These are phyloP conservation scores for Xylaria sp. DNA, from an alignment of 2,329 filamentous ascomycete species.

Conservation along the genomic window DNA sequence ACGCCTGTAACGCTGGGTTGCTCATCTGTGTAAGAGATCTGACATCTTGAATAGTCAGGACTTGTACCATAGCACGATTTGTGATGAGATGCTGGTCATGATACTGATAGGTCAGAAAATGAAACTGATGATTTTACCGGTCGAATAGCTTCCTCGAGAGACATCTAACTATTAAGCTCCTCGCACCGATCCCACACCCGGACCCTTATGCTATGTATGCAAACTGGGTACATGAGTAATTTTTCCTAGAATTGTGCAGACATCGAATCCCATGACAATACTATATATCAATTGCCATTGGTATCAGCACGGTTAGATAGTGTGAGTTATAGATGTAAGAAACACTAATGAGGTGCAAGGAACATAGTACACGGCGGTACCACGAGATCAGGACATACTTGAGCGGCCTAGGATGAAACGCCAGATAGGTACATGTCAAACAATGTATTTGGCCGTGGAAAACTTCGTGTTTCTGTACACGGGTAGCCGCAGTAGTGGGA, in stretches of 20 bases:
- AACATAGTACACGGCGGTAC: constrained; percentile 8
- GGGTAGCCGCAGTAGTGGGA: constrained; percentile 40
- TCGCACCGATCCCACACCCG: neutral
- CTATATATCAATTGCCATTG: neutral
- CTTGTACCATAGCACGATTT: neutral
- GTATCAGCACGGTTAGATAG: neutral
- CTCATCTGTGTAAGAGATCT: neutral
- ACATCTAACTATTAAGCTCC: neutral
- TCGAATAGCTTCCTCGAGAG: neutral
- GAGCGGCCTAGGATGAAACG: constrained; percentile 26
- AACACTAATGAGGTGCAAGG: constrained; percentile 3
- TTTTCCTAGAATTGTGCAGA: neutral
- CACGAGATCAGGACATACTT: constrained; percentile 14
- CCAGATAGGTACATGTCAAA: constrained; percentile 39
- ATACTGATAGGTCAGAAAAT: neutral
- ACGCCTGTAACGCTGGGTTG: constrained; percentile 16
- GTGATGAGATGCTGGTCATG: neutral
- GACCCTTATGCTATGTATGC: neutral
- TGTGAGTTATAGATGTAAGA: neutral
- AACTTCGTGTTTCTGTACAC: constrained; percentile 37
- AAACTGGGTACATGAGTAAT: neutral
- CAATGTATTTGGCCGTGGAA: constrained; percentile 35
- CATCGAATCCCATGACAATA: constrained; percentile 22
- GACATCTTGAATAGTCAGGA: neutral
- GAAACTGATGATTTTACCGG: neutral